Evolutionary conservation across 1,139 yeast species (phyloP), one percentile per base, ranked within the genome.

Genomic region (Protomyces arabidopsidicola): DNA sequence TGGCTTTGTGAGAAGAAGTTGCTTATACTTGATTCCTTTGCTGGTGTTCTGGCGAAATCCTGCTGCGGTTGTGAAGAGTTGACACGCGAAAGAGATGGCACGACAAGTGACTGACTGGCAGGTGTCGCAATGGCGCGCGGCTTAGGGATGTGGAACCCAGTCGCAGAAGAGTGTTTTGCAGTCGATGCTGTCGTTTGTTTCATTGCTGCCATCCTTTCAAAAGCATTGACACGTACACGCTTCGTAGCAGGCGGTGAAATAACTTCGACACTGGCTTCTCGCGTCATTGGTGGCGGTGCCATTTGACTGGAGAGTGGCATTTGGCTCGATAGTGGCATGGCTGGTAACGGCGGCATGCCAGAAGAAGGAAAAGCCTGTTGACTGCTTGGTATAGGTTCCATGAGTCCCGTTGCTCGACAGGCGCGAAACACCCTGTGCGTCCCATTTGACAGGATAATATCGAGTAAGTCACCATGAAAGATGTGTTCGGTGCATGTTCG

Each of bases 401-500:
- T 42, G 14, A 58, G 16, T 14, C 34, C 18, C 31, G n/a, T 36
- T 4, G 62, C 53, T n/a, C 24, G 27, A 20, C 22, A 18, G 16
- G 62, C 55, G 10, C 34, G 18, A 27, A 31, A 58, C 3, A 58
- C 45, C 12, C 18, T 50, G 45, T 58, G 62, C 2, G 34, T 35
- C 16, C 62, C 62, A 52, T 51, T 34, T 3, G 62, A 58, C 20
- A 58, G 62, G 9, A 58, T 38, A 9, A 58, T 27, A 10, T 27
- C 39, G n/a, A 58, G 42, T 18, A 58, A 31, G 9, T 51, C 52
- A n/a, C 38, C 62, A 6, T 38, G 56, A 5, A 42, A 20, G 5
- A 42, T n/a, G 18, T 42, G 22, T 10, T 42, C 48, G 24, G 48
- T 42, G 10, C 48, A 42, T 10, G 48, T 42, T 2, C 48, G 48